Evolutionary conservation across 2,329 filamentous ascomycete species (phyloP), one percentile per base, ranked within the genome.

Genomic region (Passalora sequoiae): DNA sequence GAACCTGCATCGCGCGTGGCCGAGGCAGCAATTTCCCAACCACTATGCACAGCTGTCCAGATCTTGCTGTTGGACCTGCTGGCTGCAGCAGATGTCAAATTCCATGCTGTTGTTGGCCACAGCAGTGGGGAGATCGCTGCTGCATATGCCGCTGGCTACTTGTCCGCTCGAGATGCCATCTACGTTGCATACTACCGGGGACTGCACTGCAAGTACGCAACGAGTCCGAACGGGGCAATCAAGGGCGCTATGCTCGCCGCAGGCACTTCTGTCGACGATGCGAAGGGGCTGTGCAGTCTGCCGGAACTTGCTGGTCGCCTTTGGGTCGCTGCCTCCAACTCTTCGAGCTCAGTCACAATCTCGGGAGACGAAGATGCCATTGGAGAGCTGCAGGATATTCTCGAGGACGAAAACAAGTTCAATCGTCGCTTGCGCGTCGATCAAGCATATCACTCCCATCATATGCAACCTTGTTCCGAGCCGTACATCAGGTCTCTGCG

Each of bases 31-130:
- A 50, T 77, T n/a, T 68, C 72, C 0, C 76, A 80, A 49, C 73
- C 76, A 1, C 56, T 78, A 0, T 78, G 71, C 38, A 78, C 76
- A 0, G 75, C 76, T 0, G 30, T 81, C 1, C 77, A 80, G 50
- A 64, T 80, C 2, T 74, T 64, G 0, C 51, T 77, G 1, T 61
- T 73, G 0, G 63, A 73, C 13, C 51, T 69, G 1, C 60, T 75
- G 1, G 17, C 22, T 5, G 40, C 48, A 10, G 56, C 51, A 22
- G 49, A 47, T 10, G 46, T 64, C 12, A 4, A 15, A 7, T 57
- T 62, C 12, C 15, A 24, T 13, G 48, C 48, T 13, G 59, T 65
- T 1, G 53, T 60, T n/a, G 63, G 63, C 6, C 63, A 66, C 44
- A 59, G 53, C 2, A 57, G 48, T 16, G 63, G 63, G 12, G 63